phyloP scores from a whole-genome alignment of 768 basidiomycete species.

The Leccinum longicurvipes region DNA sequence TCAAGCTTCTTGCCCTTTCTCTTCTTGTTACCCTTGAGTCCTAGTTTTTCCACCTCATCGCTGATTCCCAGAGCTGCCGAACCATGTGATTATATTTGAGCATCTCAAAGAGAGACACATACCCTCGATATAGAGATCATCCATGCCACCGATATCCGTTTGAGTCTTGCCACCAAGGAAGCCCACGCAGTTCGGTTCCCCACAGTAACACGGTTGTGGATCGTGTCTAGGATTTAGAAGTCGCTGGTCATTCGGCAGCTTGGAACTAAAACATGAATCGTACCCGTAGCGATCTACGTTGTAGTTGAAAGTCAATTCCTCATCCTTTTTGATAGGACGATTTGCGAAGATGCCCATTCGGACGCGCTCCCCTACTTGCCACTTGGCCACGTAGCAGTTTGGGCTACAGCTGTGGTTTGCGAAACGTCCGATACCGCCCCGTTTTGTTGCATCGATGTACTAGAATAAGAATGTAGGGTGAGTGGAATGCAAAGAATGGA shows the following conservation, averaged over 20 bases:
- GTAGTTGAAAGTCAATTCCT: slow-evolving; percentile 98
- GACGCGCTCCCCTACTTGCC: slow-evolving; percentile 86
- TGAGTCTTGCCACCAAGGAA: slow-evolving; percentile 98
- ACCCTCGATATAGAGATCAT: slow-evolving; percentile 94
- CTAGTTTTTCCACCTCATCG: slow-evolving; percentile 81
- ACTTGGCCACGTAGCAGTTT: slow-evolving; percentile 97
- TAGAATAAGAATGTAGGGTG: slow-evolving; percentile 25
- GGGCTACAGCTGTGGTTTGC: slow-evolving; percentile 98
- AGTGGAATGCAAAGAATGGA: background rate
- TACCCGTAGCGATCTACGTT: slow-evolving; percentile 99
- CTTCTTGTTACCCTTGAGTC: slow-evolving; percentile 84
- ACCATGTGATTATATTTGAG: background rate
- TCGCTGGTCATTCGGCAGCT: background rate
- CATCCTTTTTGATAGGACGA: slow-evolving; percentile 66
- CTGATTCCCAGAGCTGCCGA: slow-evolving; percentile 83
- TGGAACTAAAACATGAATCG: slow-evolving; percentile 24
- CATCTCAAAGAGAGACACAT: background rate
- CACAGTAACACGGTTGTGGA: slow-evolving; percentile 92
- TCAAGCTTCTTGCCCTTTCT: slow-evolving; percentile 91
- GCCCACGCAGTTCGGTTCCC: slow-evolving; percentile 92
- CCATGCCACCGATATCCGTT: slow-evolving; percentile 92
- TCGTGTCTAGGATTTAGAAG: slow-evolving; percentile 60
- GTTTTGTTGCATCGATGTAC: slow-evolving; percentile 98
- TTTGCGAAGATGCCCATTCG: slow-evolving; percentile 99
- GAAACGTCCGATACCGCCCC: slow-evolving; percentile 94